Conservation (phyloP, 176 grass and related monocot genomes). For the Rhynchospora breviuscula region DNA sequence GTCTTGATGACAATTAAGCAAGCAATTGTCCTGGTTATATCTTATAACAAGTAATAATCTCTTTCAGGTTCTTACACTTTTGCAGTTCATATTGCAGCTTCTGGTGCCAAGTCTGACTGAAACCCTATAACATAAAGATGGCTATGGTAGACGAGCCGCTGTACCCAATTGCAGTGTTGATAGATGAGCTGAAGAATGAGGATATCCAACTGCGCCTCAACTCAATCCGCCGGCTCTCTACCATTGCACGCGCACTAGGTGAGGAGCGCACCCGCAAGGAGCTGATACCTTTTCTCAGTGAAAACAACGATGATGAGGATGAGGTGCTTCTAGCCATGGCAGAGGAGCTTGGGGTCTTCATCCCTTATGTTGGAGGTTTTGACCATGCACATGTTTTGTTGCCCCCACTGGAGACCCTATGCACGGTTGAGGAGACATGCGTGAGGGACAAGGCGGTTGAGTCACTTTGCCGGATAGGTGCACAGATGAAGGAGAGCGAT, state of each 20-base stretch:
- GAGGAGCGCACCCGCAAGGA: conserved; percentile 96
- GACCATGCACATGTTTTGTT: conserved; percentile 76
- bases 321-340: conserved; percentile 99
- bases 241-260: conserved; percentile 82
- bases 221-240: conserved; percentile 88
- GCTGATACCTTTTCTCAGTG: conserved; percentile 88
- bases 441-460: conserved; percentile 94
- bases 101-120: not conserved
- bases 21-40: not conserved
- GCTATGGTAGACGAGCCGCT: conserved; percentile 78
- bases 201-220: conserved; percentile 90
- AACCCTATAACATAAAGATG: conserved; percentile 36
- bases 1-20: not conserved
- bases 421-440: conserved; percentile 88
- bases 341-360: conserved; percentile 89
- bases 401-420: conserved; percentile 81
- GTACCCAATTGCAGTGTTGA: conserved; percentile 85
- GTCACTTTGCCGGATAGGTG: conserved; percentile 75
- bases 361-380: conserved; percentile 94
- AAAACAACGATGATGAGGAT: conserved; percentile 99
- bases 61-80: not conserved
- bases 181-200: conserved; percentile 97
- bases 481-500: conserved; percentile 91
- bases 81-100: not conserved
- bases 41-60: not conserved